Evolutionary conservation across 495 filamentous ascomycete species (phyloP).

Genomic region (Daldinia childiae): DNA sequence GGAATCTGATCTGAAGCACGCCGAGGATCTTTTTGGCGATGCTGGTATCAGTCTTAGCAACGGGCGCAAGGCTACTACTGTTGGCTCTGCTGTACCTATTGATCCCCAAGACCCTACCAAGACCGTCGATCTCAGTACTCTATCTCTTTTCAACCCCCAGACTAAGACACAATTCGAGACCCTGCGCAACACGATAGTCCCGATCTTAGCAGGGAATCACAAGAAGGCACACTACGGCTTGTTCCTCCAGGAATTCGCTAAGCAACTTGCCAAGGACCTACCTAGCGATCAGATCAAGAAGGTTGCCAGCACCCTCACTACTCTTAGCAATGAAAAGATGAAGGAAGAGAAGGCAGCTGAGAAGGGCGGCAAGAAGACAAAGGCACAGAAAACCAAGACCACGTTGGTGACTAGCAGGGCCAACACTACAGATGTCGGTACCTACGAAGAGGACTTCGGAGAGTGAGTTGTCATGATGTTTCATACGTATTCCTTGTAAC

Average conservation of each 20-base stretch:
- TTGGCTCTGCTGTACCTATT: conserved; percentile 70
- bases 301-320: conserved; percentile 82
- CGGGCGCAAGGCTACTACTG: conserved; percentile 65
- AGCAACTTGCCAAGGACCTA: conserved; percentile 87
- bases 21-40: conserved; percentile 87
- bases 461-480: conserved; percentile 66
- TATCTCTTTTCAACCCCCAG: conserved; percentile 87
- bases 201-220: conserved; percentile 73
- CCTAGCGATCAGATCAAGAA: conserved; percentile 94
- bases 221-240: conserved; percentile 91
- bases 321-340: conserved; percentile 96
- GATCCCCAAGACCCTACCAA: conserved; percentile 77
- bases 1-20: conserved; percentile 89
- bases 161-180: conserved; percentile 85
- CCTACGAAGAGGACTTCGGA: conserved; percentile 81
- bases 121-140: conserved; percentile 77
- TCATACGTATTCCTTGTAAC: not conserved
- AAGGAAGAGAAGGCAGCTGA: conserved; percentile 96
- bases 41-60: conserved; percentile 72
- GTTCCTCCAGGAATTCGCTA: conserved; percentile 90
- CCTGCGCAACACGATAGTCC: conserved; percentile 76
- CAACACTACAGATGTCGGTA: conserved; percentile 70
- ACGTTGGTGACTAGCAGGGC: conserved; percentile 77
- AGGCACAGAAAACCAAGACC: conserved; percentile 93
- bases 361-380: conserved; percentile 95